A percentile compares a stretch with the other conserved stretches of the same genome.
These are phyloP conservation scores for Rhinocladiella similis DNA, from an alignment of 2,329 filamentous ascomycete genomes.

Conservation along the genomic window DNA sequence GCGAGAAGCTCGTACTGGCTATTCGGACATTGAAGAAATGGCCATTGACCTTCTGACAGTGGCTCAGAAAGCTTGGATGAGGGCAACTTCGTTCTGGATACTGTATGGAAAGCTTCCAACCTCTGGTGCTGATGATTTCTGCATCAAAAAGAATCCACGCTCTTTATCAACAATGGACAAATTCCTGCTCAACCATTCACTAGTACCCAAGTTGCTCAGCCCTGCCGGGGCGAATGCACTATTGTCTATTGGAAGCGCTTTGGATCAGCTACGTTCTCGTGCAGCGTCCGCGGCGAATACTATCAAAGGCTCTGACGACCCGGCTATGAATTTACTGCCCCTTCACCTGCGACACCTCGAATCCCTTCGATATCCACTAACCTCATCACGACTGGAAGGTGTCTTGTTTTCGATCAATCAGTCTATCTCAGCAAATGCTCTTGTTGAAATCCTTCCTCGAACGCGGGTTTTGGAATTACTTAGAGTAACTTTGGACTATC, in stretches of 20 bases:
- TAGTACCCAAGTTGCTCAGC: slow-evolving; percentile 80
- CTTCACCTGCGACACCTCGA: slow-evolving; percentile 30
- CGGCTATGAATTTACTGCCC: slow-evolving; percentile 33
- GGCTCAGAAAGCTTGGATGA: slow-evolving; percentile 88
- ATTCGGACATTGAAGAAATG: slow-evolving; percentile 77
- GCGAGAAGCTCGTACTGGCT: slow-evolving; percentile 79
- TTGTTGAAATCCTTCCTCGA: slow-evolving; percentile 79
- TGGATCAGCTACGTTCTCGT: slow-evolving; percentile 72
- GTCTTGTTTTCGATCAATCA: slow-evolving; percentile 75
- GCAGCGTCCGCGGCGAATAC: slow-evolving; percentile 33
- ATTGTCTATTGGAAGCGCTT: slow-evolving; percentile 83
- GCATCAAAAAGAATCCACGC: slow-evolving; percentile 58
- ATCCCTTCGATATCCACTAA: slow-evolving; percentile 70
- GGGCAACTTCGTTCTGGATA: slow-evolving; percentile 86
- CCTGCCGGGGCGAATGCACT: slow-evolving; percentile 75
- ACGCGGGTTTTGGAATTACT: slow-evolving; percentile 75
- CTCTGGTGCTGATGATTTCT: slow-evolving; percentile 82
- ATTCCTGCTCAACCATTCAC: slow-evolving; percentile 58
- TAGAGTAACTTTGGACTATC: slow-evolving; percentile 78
- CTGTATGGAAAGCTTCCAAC: slow-evolving; percentile 81
- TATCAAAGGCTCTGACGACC: slow-evolving; percentile 27
- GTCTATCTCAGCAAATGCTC: slow-evolving; percentile 77
- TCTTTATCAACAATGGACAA: slow-evolving; percentile 39
- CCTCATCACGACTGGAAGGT: slow-evolving; percentile 66
- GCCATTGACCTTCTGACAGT: slow-evolving; percentile 70